A percentile compares a stretch with the other conserved stretches of the same genome.
phyloP scores from a whole-genome alignment of 116 monocot species.

The Zostera marina region DNA sequence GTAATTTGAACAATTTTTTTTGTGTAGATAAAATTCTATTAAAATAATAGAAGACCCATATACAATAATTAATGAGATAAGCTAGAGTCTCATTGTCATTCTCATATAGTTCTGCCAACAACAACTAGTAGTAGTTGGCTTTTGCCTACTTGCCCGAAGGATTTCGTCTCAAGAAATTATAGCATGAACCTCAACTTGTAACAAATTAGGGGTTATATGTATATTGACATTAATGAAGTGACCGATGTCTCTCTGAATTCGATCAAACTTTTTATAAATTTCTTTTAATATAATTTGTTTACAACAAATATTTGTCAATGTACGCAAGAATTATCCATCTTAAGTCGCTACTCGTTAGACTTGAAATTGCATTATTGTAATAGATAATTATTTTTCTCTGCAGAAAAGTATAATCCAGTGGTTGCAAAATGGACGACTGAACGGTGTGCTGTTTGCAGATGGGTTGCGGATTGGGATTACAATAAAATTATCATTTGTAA shows the following conservation, averaged over 20 bases:
- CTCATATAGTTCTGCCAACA: too few relatives aligned
- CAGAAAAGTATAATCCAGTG: slow-evolving; percentile 74
- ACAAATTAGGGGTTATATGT: too few relatives aligned
- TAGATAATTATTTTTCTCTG: neutral
- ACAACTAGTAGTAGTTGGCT: too few relatives aligned
- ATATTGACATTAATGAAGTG: too few relatives aligned
- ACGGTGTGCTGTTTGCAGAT: slow-evolving; percentile 91
- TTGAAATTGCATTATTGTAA: neutral
- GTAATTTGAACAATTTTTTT: slow-evolving; percentile 13
- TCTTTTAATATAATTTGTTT: neutral
- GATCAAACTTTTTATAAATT: neutral
- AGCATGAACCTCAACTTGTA: too few relatives aligned
- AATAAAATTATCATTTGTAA: slow-evolving; percentile 98
- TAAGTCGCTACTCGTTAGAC: neutral
- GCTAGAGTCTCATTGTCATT: too few relatives aligned
- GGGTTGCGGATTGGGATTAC: slow-evolving; percentile 98
- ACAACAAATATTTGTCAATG: neutral
- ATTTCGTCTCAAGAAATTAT: too few relatives aligned
- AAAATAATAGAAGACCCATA: too few relatives aligned
- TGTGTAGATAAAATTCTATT: neutral
- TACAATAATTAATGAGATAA: too few relatives aligned
- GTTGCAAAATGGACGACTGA: slow-evolving; percentile 92
- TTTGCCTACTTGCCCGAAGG: too few relatives aligned
- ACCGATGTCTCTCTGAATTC: too few relatives aligned
- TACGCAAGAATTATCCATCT: neutral